phyloP scores from a whole-genome alignment of 495 filamentous ascomycete genomes.

The Neurospora discreta region DNA sequence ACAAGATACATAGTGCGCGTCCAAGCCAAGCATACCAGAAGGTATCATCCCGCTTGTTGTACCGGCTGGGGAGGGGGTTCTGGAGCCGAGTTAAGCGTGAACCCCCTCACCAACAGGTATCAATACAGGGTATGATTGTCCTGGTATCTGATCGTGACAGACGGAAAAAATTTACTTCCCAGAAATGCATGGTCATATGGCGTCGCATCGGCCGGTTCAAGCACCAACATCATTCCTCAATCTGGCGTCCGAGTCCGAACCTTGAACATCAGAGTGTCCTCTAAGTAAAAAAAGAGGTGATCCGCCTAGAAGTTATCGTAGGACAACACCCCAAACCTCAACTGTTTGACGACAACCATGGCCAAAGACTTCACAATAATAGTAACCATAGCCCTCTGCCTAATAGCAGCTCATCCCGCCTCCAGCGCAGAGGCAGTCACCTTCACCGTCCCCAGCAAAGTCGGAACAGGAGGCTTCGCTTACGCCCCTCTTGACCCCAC shows the following conservation, averaged over 20 bases:
- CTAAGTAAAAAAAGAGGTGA: neutral
- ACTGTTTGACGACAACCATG: neutral
- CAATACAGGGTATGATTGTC: neutral
- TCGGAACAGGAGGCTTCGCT: constrained; percentile 16
- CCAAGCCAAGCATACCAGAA: neutral
- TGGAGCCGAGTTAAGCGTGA: too few species aligned
- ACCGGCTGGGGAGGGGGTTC: neutral
- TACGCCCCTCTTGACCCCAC: constrained; percentile 33
- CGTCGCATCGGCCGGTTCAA: constrained; percentile 12
- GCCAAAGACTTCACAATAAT: neutral
- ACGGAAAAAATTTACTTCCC: constrained; percentile 7
- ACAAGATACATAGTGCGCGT: neutral
- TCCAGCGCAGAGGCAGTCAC: constrained; percentile 18
- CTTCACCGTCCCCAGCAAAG: constrained; percentile 23
- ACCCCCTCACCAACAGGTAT: too few species aligned
- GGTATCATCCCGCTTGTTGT: neutral
- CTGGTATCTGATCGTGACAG: neutral
- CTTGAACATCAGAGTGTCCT: neutral
- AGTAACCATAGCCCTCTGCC: neutral
- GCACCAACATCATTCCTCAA: neutral
- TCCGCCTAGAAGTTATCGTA: too few species aligned
- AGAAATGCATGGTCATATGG: neutral
- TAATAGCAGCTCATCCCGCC: constrained; percentile 7
- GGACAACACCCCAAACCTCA: neutral
- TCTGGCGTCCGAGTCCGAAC: neutral